Base-by-base conservation (phyloP, 805 yeast species). In the Sporopachydermia lactativora region DNA sequence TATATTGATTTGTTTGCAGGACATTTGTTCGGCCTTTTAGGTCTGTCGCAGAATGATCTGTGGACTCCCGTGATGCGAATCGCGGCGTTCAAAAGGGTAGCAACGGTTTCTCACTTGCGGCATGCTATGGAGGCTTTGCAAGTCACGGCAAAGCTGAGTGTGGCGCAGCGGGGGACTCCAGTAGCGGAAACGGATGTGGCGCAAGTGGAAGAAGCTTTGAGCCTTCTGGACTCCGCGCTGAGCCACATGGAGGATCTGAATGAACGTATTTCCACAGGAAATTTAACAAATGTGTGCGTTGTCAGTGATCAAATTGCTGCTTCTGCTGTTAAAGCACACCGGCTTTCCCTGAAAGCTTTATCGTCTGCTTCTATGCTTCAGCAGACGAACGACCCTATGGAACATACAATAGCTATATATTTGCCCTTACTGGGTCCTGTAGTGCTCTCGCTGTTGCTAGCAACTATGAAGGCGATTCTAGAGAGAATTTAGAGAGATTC, bases 291-390 rank as follows among this genome's bases (percentile, higher is more conserved):
- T 24, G 31, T 24, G 13, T 24, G 31, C n/a, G n/a, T 60, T 17
- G 49, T 64, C 14, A 70, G 66, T 54, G 54, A 57, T 37, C 43
- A 48, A 17, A 66, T 69, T 1, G 65, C 72, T 13, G 36, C 48
- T 4, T 37, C 41, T 13, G 65, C 75, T 1, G 68, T 78, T 11
- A 49, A 55, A n/a, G 83, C 94, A 0, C 64, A 77, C 36, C 52
- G 61, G 11, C 60, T 68, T 37, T 81, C 96, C 0, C 76, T 72
- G 45, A 65, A 65, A 37, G 96, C 97, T 0, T 89, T 89, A 52
- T 89, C 89, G 57, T 94, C 89, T 49, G 82, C 83, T 50, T 88
- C 81, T 56, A 89, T 92, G 96, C 84, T 92, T 18, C 94, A 85
- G 52, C 96, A 89, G 54, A 84, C 81, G 42, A 86, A 82, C 57